Percentiles rank a stretch among this genome's conserved stretches.
These are phyloP conservation scores for Pontederia paniculata DNA, from an alignment of 176 grass and related monocot species.

Conservation along the genomic window DNA sequence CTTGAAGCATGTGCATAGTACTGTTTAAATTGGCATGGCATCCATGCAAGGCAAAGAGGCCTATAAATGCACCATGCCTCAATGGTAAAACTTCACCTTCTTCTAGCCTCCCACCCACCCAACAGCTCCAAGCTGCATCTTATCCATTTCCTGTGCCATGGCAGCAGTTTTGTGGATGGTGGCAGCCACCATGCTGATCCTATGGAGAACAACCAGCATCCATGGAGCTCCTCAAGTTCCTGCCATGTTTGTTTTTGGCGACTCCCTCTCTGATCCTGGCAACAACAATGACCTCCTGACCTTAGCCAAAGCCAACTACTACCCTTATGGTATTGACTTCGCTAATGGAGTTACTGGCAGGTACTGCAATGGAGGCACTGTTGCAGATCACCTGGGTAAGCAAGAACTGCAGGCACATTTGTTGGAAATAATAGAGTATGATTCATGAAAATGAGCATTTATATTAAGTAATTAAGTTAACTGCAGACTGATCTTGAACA, in stretches of 20 bases:
- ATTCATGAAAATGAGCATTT: not conserved
- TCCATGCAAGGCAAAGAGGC: too few relatives aligned
- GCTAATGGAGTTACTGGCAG: conserved; percentile 19
- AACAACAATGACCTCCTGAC: conserved; percentile 31
- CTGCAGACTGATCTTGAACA: too few relatives aligned
- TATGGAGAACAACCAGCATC: not conserved
- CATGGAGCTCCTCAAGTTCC: conserved; percentile 5
- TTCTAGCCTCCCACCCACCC: not conserved
- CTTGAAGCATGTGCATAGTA: too few relatives aligned
- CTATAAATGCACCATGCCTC: too few relatives aligned
- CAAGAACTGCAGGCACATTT: not conserved
- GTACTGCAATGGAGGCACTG: conserved; percentile 31
- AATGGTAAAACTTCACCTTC: not conserved
- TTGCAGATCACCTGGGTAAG: conserved; percentile 30
- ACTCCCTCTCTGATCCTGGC: conserved; percentile 27
- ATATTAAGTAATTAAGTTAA: too few relatives aligned
- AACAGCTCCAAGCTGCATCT: too few relatives aligned
- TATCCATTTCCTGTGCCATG: not conserved
- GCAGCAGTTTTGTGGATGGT: not conserved
- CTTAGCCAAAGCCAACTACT: conserved; percentile 34
- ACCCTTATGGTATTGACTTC: conserved; percentile 32
- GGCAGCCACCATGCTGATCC: not conserved
- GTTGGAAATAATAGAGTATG: not conserved
- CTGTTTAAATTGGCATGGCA: too few relatives aligned
- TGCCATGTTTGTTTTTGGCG: conserved; percentile 28